These are phyloP conservation scores for Psidium friedrichsthalianum DNA, from an alignment of 345 rosid genomes.

Conservation along the genomic window DNA sequence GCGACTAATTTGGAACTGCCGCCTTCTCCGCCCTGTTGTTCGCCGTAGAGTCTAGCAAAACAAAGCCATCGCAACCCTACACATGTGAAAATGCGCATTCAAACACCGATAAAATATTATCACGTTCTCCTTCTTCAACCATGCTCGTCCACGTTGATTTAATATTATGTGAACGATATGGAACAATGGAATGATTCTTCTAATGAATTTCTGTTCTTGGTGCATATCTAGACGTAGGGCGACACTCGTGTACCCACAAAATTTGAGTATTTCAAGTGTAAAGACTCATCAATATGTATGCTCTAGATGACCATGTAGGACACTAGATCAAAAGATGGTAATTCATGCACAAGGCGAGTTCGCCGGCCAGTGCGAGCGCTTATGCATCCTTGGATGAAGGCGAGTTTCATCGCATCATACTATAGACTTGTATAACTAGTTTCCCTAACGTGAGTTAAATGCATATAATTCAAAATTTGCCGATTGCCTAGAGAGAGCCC, in stretches of 20 bases:
- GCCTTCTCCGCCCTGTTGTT: conserved; percentile 23
- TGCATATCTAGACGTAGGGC: not conserved
- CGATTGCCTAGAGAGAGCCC: not conserved
- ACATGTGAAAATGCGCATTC: not conserved
- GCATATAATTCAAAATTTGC: not conserved
- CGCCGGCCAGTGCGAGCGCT: not conserved
- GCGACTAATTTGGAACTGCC: conserved; percentile 15
- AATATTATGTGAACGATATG: not conserved
- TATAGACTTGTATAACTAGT: not conserved
- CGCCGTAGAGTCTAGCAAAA: conserved; percentile 17
- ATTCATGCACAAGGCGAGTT: not conserved
- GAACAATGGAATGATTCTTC: not conserved
- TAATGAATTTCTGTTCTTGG: not conserved
- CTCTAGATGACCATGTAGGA: not conserved
- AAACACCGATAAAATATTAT: not conserved
- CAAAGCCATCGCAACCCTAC: conserved; percentile 32
- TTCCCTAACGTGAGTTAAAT: not conserved
- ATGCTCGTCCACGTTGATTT: not conserved
- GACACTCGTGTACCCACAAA: not conserved
- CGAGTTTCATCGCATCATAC: not conserved
- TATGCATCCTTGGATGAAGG: not conserved
- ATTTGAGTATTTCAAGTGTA: not conserved
- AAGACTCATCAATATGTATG: not conserved
- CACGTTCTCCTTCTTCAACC: not conserved
- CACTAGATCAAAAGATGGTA: not conserved